These are phyloP conservation scores for Astrocystis sublimbata DNA, from an alignment of 495 filamentous ascomycete genomes.

Conservation along the genomic window DNA sequence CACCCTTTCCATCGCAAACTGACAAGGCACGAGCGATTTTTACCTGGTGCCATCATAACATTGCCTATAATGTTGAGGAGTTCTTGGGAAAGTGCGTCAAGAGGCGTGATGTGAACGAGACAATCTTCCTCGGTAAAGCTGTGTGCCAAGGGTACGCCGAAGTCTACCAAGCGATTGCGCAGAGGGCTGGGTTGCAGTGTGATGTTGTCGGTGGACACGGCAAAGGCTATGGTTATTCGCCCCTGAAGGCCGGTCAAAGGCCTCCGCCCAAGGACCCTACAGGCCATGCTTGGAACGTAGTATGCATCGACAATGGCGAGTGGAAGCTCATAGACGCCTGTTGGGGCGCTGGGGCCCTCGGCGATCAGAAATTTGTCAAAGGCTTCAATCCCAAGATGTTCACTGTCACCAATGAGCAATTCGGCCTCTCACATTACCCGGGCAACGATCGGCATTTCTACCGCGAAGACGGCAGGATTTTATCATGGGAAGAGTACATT, in stretches of 20 bases:
- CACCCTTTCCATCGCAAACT: slow-evolving; percentile 75
- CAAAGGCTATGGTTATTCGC: slow-evolving; percentile 75
- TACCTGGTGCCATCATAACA: slow-evolving; percentile 93
- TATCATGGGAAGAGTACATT: slow-evolving; percentile 80
- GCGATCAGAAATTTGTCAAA: slow-evolving; percentile 58
- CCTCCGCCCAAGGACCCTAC: slow-evolving; percentile 56
- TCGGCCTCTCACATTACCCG: slow-evolving; percentile 80
- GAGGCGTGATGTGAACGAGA: slow-evolving; percentile 65
- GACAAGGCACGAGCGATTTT: slow-evolving; percentile 93
- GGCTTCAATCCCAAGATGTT: slow-evolving; percentile 71
- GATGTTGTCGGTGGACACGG: slow-evolving; percentile 76
- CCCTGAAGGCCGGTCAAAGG: slow-evolving; percentile 54
- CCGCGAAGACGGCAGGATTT: slow-evolving; percentile 50
- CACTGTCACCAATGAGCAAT: slow-evolving; percentile 76
- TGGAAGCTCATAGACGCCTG: slow-evolving; percentile 94
- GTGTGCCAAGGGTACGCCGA: slow-evolving; percentile 92
- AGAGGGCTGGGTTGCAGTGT: slow-evolving; percentile 69
- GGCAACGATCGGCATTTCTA: slow-evolving; percentile 65
- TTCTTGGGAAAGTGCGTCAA: slow-evolving; percentile 71
- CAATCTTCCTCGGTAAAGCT: slow-evolving; percentile 71
- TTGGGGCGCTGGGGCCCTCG: slow-evolving; percentile 82
- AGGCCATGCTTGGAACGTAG: slow-evolving; percentile 89
- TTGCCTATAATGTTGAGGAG: slow-evolving; percentile 74
- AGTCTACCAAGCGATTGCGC: slow-evolving; percentile 74
- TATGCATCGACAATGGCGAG: slow-evolving; percentile 76